Conservation (phyloP, 169 alveolate species). For the Prorocentrum cordatum region DNA sequence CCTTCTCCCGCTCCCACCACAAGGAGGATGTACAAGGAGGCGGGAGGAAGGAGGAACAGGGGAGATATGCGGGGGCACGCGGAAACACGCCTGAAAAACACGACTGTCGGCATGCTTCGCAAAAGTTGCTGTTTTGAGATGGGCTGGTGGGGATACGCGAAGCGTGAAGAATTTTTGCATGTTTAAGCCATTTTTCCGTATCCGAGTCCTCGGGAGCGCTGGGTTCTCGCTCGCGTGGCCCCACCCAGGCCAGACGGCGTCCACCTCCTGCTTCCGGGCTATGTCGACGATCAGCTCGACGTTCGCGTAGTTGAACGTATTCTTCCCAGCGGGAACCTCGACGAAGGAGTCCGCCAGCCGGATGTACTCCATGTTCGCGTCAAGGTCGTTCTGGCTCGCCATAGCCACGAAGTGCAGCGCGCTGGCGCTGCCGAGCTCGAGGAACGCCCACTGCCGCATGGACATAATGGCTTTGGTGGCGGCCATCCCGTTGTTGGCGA, state of each 20-base stretch:
- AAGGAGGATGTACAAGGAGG: too few species aligned
- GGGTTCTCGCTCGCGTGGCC: conserved; percentile 92
- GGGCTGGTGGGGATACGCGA: too few species aligned
- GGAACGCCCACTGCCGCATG: conserved; percentile 74
- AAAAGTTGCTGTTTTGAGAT: too few species aligned
- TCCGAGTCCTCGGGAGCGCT: conserved; percentile 78
- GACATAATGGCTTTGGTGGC: conserved; percentile 75
- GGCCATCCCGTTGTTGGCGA: conserved; percentile 77
- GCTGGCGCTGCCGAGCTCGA: conserved; percentile 72
- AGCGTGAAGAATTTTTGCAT: too few species aligned
- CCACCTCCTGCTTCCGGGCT: conserved; percentile 64
- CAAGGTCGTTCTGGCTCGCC: conserved; percentile 80
- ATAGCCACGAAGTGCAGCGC: conserved; percentile 77
- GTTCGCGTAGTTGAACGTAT: conserved; percentile 78
- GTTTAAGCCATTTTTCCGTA: too few species aligned
- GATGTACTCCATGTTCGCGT: conserved; percentile 76
- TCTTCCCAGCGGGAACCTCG: conserved; percentile 77
- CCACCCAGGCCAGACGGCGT: conserved; percentile 92
- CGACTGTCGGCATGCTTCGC: too few species aligned
- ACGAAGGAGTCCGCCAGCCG: conserved; percentile 76
- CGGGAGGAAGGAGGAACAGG: too few species aligned
- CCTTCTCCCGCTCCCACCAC: too few species aligned
- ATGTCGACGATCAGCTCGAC: conserved; percentile 77
- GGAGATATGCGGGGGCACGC: too few species aligned
- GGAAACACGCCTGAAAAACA: too few species aligned